Percentiles rank a stretch among this genome's conserved stretches.
Evolutionary conservation across 768 basidiomycete genomes (phyloP).

Genomic region (Suillus subalutaceus): DNA sequence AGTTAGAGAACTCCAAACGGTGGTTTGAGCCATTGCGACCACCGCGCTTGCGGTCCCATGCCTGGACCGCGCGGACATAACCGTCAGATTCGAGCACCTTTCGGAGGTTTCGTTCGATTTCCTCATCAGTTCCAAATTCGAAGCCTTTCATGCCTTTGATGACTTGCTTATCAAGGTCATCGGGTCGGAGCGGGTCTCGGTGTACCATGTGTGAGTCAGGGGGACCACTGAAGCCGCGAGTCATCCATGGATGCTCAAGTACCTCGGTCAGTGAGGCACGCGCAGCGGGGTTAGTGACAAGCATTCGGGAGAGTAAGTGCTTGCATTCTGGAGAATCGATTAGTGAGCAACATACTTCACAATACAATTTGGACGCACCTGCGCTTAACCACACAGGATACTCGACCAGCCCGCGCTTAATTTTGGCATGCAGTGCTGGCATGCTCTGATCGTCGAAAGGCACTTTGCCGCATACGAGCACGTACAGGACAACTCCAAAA

Average conservation of each 20-base stretch:
- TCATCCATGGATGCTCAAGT: conserved; percentile 90
- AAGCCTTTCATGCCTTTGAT: conserved; percentile 93
- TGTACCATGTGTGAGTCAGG: conserved; percentile 86
- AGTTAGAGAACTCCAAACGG: conserved; percentile 65
- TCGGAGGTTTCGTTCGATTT: conserved; percentile 75
- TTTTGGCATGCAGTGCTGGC: conserved; percentile 98
- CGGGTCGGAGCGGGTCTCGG: conserved; percentile 85
- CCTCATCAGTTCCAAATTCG: conserved; percentile 89
- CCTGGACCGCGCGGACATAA: conserved; percentile 71
- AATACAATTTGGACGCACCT: conserved; percentile 51
- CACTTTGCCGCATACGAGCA: conserved; percentile 97
- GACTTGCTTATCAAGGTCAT: conserved; percentile 87
- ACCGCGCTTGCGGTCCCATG: conserved; percentile 76
- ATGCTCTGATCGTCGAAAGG: conserved; percentile 99
- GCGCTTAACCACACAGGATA: conserved; percentile 97
- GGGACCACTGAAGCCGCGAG: conserved; percentile 79
- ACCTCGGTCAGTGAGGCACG: conserved; percentile 88
- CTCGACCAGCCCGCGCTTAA: conserved; percentile 95
- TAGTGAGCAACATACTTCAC: conserved; percentile 12
- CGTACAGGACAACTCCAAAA: conserved; percentile 97
- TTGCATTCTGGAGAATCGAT: conserved; percentile 78
- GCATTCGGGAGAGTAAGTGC: conserved; percentile 89
- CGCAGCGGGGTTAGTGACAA: conserved; percentile 88
- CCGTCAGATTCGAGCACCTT: conserved; percentile 76
- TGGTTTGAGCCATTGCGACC: conserved; percentile 42